Evolutionary conservation across 2,329 filamentous ascomycete species (phyloP).

Genomic region (Akanthomyces uredinophilus): DNA sequence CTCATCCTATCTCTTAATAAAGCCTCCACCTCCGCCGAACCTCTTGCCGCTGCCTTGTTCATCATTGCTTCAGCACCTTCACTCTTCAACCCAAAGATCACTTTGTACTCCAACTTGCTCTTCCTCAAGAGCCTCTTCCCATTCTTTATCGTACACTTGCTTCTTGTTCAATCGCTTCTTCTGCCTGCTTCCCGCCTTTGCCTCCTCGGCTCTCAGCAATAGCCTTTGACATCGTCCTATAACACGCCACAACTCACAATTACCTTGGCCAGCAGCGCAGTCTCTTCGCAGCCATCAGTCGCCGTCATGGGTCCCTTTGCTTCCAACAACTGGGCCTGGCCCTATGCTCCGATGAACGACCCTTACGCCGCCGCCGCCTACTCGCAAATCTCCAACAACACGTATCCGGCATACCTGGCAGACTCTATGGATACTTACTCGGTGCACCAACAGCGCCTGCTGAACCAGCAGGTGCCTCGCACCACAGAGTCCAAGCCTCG

Average conservation of each 20-base stretch:
- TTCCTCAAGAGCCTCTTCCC: not conserved
- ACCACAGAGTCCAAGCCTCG: conserved; percentile 47
- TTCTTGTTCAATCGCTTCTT: not conserved
- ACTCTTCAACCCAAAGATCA: not conserved
- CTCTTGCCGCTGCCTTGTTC: not conserved
- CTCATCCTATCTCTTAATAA: conserved; percentile 11
- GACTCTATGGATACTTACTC: conserved; percentile 36
- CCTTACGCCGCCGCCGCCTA: conserved; percentile 30
- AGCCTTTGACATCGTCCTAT: not conserved
- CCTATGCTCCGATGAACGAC: conserved; percentile 26
- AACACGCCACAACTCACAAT: not conserved
- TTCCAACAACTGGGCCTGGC: conserved; percentile 34
- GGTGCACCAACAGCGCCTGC: conserved; percentile 31
- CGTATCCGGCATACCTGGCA: conserved; percentile 32
- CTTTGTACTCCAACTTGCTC: conserved; percentile 10
- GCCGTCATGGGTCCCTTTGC: conserved; percentile 29
- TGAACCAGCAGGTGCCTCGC: conserved; percentile 35
- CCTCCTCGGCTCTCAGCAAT: conserved; percentile 2
- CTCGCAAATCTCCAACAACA: conserved; percentile 27
- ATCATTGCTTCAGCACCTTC: not conserved
- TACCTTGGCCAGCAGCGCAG: not conserved
- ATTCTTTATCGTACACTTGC: conserved; percentile 7
- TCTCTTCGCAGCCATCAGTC: not conserved
- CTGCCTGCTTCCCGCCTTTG: not conserved
- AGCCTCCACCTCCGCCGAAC: conserved; percentile 8